phyloP scores from a whole-genome alignment of 495 filamentous ascomycete species.

The Penicillium waksmanii region DNA sequence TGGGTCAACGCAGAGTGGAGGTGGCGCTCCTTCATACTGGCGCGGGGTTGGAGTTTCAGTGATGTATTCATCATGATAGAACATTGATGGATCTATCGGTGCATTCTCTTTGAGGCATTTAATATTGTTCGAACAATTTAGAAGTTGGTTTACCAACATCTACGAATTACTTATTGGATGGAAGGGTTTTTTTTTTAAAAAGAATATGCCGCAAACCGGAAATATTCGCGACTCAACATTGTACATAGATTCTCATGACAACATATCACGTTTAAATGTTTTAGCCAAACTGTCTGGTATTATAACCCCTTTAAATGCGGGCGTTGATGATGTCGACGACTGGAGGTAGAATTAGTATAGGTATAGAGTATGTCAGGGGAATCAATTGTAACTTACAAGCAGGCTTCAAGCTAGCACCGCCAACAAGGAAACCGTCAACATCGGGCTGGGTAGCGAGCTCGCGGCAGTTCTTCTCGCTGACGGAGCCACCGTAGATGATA shows the following conservation, averaged over 20 bases:
- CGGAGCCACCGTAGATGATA: constrained; percentile 94
- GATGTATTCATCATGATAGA: constrained; percentile 82
- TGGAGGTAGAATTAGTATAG: constrained; percentile 30
- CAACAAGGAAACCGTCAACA: constrained; percentile 98
- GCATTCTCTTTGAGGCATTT: neutral
- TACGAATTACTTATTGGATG: constrained; percentile 1
- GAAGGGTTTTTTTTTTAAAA: constrained; percentile 1
- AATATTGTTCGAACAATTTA: neutral
- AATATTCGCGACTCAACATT: constrained; percentile 29
- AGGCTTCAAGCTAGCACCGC: constrained; percentile 97
- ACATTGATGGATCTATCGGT: neutral
- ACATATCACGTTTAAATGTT: constrained; percentile 34
- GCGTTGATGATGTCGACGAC: constrained; percentile 73
- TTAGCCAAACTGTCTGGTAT: constrained; percentile 17
- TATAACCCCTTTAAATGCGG: constrained; percentile 44
- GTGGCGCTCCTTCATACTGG: constrained; percentile 60
- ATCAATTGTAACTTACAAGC: constrained; percentile 69
- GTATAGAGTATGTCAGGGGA: neutral
- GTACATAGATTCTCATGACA: constrained; percentile 41
- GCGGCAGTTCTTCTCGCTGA: constrained; percentile 97
- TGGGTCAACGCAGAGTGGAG: constrained; percentile 61
- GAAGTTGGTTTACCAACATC: neutral
- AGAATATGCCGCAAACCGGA: constrained; percentile 23
- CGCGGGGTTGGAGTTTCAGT: constrained; percentile 80
- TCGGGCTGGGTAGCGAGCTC: constrained; percentile 89